phyloP scores from a whole-genome alignment of 2,329 filamentous ascomycete species.

The Penicillium sp. region DNA sequence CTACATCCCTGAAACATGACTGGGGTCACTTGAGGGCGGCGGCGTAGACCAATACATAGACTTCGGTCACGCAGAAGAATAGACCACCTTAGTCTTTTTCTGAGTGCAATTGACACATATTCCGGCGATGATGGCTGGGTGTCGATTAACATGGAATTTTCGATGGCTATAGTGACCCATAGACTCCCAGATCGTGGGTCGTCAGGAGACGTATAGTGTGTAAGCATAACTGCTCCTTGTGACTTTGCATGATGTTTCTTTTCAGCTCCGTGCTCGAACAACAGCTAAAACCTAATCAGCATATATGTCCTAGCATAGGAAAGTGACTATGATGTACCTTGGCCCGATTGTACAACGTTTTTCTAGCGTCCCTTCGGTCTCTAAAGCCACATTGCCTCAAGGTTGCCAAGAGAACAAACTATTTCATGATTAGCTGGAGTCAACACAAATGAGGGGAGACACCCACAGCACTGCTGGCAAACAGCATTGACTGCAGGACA shows the following conservation, averaged over 20 bases:
- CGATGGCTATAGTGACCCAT: constrained; percentile 55
- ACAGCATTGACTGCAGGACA: constrained; percentile 34
- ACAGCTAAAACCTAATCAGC: constrained; percentile 17
- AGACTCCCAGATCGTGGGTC: constrained; percentile 32
- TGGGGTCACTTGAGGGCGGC: constrained; percentile 53
- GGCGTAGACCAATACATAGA: constrained; percentile 53
- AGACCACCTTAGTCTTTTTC: constrained; percentile 59
- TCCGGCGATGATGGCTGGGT: constrained; percentile 41
- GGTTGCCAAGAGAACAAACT: constrained; percentile 51
- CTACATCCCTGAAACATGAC: constrained; percentile 50
- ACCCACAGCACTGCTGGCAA: constrained; percentile 39
- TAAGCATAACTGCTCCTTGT: constrained; percentile 34
- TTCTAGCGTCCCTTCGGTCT: constrained; percentile 48
- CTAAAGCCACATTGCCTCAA: constrained; percentile 45
- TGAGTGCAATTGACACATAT: constrained; percentile 37
- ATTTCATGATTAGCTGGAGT: constrained; percentile 19
- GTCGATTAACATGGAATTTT: constrained; percentile 52
- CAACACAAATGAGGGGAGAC: too few species aligned
- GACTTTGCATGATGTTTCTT: constrained; percentile 26
- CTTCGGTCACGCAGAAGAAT: constrained; percentile 57
- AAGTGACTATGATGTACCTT: constrained; percentile 33
- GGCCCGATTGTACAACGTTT: constrained; percentile 48
- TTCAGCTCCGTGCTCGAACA: constrained; percentile 35
- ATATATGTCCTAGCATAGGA: not conserved
- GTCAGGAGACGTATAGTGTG: constrained; percentile 43